Base-by-base conservation (phyloP, 2,329 filamentous ascomycete genomes). In the Aureobasidium lini region DNA sequence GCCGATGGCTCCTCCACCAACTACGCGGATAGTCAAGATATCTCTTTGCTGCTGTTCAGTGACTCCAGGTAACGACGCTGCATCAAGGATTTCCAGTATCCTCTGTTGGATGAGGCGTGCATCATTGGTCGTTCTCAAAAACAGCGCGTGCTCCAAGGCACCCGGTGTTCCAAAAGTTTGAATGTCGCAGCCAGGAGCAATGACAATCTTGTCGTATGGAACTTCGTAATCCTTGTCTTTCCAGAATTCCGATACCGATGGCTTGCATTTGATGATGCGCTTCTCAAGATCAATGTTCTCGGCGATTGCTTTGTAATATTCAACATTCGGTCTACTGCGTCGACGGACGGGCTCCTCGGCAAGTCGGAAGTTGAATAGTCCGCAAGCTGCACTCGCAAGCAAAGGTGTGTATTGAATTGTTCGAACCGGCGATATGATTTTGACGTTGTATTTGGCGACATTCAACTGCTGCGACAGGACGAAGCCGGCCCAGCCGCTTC, bases 391-490 rank as follows among this genome's bases (percentile, higher is more conserved):
- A 49, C 72, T 75, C 10, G 76, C 67, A 6, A 79, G 70, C 2
- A 78, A 67, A 7, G 76, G 76, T 0, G 76, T 79, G 59, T 77
- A 75, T 49, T 74, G 73, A 32, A 74, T 71, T 3, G 75, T 78
- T 6, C 74, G 68, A 6, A 71, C 61, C 1, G 76, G 76, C 0
- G 75, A 76, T 15, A 78, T 72, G 39, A 77, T 66, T 1, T 69
- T 72, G 36, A 77, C 66, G 42, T 71, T 67, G 63, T 75, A 77
- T 52, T 71, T 71, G 4, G 66, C 66, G 18, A 70, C 62, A 40
- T 69, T 66, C 3, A 75, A 63, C 10, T 72, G 64, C 53, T 75
- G 73, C 1, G 71, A 67, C 4, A 76, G 64, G 10, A 70, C 72
- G 61, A 70, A 75, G 32, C 74, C 75, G 40, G 71, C 70, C 73